Base-by-base conservation (phyloP, 441 rosid species). In the Eruca vesicaria region DNA sequence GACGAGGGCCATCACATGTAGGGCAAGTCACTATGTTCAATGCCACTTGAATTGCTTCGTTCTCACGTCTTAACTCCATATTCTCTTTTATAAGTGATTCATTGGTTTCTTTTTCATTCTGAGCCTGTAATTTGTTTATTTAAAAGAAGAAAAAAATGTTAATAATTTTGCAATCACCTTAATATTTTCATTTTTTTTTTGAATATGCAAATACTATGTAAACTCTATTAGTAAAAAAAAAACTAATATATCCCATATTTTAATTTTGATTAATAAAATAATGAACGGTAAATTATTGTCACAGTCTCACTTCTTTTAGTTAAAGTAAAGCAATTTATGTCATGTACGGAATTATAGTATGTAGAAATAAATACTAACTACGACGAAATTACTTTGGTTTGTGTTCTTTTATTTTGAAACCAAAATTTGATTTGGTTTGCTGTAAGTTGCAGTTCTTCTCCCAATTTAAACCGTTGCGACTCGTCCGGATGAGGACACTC, bases 351-450 rank as follows among this genome's bases (percentile, higher is more conserved):
- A 38, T 10, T 18, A n/a, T 12, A 45, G 14, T 10, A 11, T n/a
- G 4, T 15, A 7, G 38, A 28, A 50, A 15, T 12, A 67, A 20
- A 4, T 9, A 29, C 5, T 32, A 69, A 3, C 26, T 9, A 12
- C 2, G n/a, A n/a, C 26, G 41, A 0, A 16, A 1, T 38, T 66
- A 89, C 97, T 89, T 89, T 89, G 1, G 66, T 18, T 63, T 91
- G 95, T 43, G 93, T 88, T 69, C 93, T 86, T 77, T 86, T 89
- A 86, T 88, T 89, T 67, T 88, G 93, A 75, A 91, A 91, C 97
- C 97, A 91, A 63, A 91, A 89, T 41, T 87, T 91, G 75, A 89
- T 81, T 76, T 89, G 97, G 66, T 71, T 84, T 5, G 83, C 73
- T 14, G 52, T 81, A 0, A 89, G 82, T 3, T 89, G 81, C 29